Evolutionary conservation across 257 asterid species (phyloP).

Genomic region (Solanum clarkiae): DNA sequence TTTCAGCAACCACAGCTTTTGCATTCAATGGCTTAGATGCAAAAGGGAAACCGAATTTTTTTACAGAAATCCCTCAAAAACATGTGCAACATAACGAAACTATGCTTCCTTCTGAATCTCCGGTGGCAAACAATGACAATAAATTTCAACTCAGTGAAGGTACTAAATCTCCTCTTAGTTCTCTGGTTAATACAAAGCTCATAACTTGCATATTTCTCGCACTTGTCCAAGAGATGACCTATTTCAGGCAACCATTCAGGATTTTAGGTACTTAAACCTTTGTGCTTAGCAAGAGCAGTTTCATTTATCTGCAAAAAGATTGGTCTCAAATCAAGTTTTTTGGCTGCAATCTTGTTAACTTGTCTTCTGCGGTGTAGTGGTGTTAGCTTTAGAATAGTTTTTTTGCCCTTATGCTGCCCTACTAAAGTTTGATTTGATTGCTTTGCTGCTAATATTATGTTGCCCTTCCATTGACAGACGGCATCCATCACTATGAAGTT

Average conservation of each 20-base stretch:
- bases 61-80: slow-evolving; percentile 29
- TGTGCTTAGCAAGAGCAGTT: neutral
- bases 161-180: neutral
- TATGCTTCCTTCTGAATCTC: slow-evolving; percentile 14
- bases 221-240: too few species aligned
- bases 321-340: neutral
- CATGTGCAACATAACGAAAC: slow-evolving; percentile 19
- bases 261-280: neutral
- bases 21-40: slow-evolving; percentile 9
- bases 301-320: neutral
- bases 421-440: neutral
- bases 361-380: neutral
- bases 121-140: slow-evolving; percentile 11
- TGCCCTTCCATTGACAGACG: slow-evolving; percentile 24
- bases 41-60: slow-evolving; percentile 15
- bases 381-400: neutral
- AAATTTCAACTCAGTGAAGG: slow-evolving; percentile 12
- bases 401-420: neutral
- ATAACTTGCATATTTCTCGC: neutral
- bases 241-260: too few species aligned
- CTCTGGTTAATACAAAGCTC: neutral
- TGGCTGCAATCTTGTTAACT: neutral
- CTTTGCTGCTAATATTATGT: neutral
- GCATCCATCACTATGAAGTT: slow-evolving; percentile 10
- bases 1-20: slow-evolving; percentile 14